Base-by-base conservation (phyloP, 495 filamentous ascomycete species). In the Platismatia glauca region DNA sequence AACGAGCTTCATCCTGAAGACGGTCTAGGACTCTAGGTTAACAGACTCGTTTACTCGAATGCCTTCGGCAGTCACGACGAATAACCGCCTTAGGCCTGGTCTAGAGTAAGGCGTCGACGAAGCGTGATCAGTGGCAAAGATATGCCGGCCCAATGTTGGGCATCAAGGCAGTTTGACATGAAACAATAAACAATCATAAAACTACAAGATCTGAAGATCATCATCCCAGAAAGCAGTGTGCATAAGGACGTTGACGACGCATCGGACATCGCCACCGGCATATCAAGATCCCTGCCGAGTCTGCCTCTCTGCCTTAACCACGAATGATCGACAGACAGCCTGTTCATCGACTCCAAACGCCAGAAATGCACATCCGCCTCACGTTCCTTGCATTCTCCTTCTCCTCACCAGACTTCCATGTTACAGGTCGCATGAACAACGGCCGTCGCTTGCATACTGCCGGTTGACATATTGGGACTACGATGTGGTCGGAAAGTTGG, bases 391-490 rank as follows among this genome's bases (percentile, higher is more conserved):
- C 1, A 7, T 48, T 13, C 9, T 48, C 22, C 44, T 27, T 27
- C 44, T 12, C 12, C 27, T 4, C 7, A 0, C 24, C 48, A 24
- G 31, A 3, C 2, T 61, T 55, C 48, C 59, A 52, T 29, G 24
- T 53, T 55, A 34, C 29, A 61, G 48, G 18, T 33, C 9, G 58
- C 38, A 43, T 61, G 48, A 55, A 37, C 35, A 29, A 38, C 34
- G 31, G 44, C n/a, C 37, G 9, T 61, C 39, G 41, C 38, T 34
- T 59, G 58, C 39, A 33, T 20, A 6, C 29, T n/a, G 24, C 38
- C 35, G 15, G 11, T 41, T 18, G 50, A 55, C 48, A 39, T 29
- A 31, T 33, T 16, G 29, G n/a, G 57, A 58, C 27, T 24, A 20
- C 50, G 3, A 16, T 15, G 22, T 9, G 22, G 1, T 9, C 8